Base-by-base conservation (phyloP, 2,329 filamentous ascomycete species). In the Penicillium sp. region DNA sequence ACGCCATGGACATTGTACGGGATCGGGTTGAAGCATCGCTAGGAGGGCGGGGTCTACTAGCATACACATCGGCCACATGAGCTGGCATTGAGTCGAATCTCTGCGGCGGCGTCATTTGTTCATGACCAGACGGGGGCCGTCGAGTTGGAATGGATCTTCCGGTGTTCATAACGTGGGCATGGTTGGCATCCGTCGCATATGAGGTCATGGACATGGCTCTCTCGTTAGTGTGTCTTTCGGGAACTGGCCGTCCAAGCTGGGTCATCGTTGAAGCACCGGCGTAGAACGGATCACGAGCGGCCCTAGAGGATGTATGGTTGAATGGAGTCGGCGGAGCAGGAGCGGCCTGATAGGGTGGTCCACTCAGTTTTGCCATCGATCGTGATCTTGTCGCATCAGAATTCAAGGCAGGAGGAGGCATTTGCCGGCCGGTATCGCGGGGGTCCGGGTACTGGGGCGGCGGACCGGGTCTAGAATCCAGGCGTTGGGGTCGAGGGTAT, bases 201-300 rank as follows among this genome's bases (percentile, higher is more conserved):
- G 91, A 92, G 5, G 90, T 95, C 89, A 99, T 89, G 49, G 94
- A 97, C 95, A 98, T 98, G 65, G 95, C 89, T 60, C 95, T 87
- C 76, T 98, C 94, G 70, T 98, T 94, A 58, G 96, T 92, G 63
- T 93, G 90, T 57, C 94, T 88, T 73, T 97, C 93, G 1, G 95
- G 95, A 8, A 99, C 93, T 38, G 95, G 83, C 62, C 95, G 87
- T 35, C 95, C 95, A 75, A 97, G 93, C 8, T 93, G 92, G 2
- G 95, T 99, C 52, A 92, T 96, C 22, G 55, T 58, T 63, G 92
- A 88, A 66, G 82, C 65, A 79, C 81, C 69, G 45, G 76, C 65
- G 59, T 88, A 86, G 72, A 92, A 94, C 33, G 88, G 89, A 61
- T 93, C 90, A 57, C 93, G 89, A 72, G 93, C 93, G 46, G 89